These are phyloP conservation scores for Nicotiana obtusifolia DNA, from an alignment of 257 asterid species.

Conservation along the genomic window DNA sequence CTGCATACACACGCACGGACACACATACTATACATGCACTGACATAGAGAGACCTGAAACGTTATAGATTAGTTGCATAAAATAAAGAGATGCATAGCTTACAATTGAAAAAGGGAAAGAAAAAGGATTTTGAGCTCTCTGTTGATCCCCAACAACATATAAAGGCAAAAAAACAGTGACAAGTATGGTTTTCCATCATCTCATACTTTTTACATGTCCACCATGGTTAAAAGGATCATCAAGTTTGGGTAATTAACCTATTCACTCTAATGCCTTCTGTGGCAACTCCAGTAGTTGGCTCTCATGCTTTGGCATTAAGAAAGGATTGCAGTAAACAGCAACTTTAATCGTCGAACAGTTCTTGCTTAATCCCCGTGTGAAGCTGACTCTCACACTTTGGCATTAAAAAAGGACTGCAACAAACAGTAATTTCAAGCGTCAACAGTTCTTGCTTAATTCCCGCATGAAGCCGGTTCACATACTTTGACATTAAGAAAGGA, in stretches of 20 bases:
- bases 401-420: slow-evolving; percentile 16
- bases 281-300: not conserved
- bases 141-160: not conserved
- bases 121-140: not conserved
- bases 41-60: not conserved
- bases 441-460: slow-evolving; percentile 5
- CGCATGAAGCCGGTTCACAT: slow-evolving; percentile 1
- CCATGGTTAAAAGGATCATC: not conserved
- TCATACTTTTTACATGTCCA: not conserved
- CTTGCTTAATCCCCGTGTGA: not conserved
- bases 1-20: too few species aligned
- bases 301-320: not conserved
- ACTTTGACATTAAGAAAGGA: not conserved
- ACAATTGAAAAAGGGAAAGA: not conserved
- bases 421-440: not conserved
- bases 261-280: slow-evolving; percentile 1
- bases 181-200: not conserved
- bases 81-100: not conserved
- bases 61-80: not conserved
- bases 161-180: not conserved
- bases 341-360: not conserved
- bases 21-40: too few species aligned
- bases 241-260: not conserved
- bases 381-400: slow-evolving; percentile 2
- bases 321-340: slow-evolving; percentile 2